Base-by-base conservation (phyloP, 2,329 filamentous ascomycete species). In the Claviceps spartinae region DNA sequence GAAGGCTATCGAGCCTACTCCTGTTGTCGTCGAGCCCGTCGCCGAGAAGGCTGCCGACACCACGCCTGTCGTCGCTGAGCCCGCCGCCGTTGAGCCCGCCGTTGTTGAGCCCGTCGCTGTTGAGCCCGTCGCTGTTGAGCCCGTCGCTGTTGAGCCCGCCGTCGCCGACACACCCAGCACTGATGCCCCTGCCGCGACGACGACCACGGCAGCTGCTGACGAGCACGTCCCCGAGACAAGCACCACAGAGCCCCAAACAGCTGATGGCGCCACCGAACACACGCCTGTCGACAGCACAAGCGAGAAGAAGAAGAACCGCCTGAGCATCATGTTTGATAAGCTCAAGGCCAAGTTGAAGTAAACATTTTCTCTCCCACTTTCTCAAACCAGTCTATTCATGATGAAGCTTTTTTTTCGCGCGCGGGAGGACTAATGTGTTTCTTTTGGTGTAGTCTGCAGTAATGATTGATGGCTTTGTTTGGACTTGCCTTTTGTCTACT, bases 271-370 rank as follows among this genome's bases (percentile, higher is more conserved):
- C 37, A 51, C 14, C 7, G 44, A 47, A 18, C 14, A 34, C 51
- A 62, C 61, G 57, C 48, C 62, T 20, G 53, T 54, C 11, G 58
- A 55, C 16, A 56, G 65, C 51, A 67, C 71, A 16, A 74, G 79
- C 49, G 81, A 79, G 70, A 85, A 84, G 73, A 83, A 82, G 74
- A 82, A 81, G 72, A 73, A 78, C 66, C 74, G 82, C 51, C 60
- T 83, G 54, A 85, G 81, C 66, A 69, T 74, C 50, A 76, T 85
- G 60, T 78, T 86, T 62, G 71, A 67, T 67, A 79, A 77, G 69
- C 61, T 79, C 60, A 75, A 75, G 67, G 63, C 68, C 58, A 79
- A 69, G 66, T 57, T 70, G 52, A 62, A 65, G 47, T 62, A 66
- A 38, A 37, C n/a, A 18, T 4, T 18, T 50, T 22, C 40, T 45